Conservation (phyloP, 2,329 filamentous ascomycete species). For the Fusarium sp. region DNA sequence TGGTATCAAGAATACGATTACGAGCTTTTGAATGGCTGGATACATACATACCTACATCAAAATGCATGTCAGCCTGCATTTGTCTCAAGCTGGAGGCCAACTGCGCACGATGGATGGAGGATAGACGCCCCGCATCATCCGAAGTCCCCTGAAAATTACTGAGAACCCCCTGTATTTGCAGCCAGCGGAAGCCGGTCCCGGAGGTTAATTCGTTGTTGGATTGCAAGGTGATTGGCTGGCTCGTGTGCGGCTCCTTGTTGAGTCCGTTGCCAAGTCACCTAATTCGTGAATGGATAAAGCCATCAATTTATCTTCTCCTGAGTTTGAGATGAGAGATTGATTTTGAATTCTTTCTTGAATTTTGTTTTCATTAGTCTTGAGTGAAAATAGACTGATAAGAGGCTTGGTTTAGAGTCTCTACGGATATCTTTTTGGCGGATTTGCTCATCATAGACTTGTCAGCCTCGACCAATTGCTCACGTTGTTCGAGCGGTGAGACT, state of each 20-base stretch:
- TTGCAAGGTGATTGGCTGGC: constrained; percentile 5
- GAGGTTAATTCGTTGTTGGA: neutral
- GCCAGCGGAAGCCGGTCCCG: constrained; percentile 15
- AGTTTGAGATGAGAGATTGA: neutral
- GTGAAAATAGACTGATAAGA: neutral
- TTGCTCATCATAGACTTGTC: neutral
- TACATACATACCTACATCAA: neutral
- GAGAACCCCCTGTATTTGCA: constrained; percentile 24
- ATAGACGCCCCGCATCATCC: neutral
- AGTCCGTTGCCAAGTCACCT: constrained; percentile 26
- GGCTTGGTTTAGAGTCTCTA: neutral
- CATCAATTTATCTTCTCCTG: constrained; percentile 28
- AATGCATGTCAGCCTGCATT: constrained; percentile 19
- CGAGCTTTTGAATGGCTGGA: neutral
- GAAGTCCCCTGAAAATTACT: constrained; percentile 15
- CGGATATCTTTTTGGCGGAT: neutral
- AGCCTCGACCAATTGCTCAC: constrained; percentile 16
- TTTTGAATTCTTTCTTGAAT: neutral
- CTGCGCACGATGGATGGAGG: neutral
- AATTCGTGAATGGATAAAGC: constrained; percentile 1
- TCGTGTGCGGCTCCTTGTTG: constrained; percentile 20
- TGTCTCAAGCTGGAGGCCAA: neutral
- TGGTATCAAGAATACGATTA: constrained; percentile 21
- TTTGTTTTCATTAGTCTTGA: neutral
- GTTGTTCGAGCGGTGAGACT: constrained; percentile 35